Evolutionary conservation across 2,329 filamentous ascomycete species (phyloP), one percentile per base, ranked within the genome.

Genomic region (Sporothrix mexicana): DNA sequence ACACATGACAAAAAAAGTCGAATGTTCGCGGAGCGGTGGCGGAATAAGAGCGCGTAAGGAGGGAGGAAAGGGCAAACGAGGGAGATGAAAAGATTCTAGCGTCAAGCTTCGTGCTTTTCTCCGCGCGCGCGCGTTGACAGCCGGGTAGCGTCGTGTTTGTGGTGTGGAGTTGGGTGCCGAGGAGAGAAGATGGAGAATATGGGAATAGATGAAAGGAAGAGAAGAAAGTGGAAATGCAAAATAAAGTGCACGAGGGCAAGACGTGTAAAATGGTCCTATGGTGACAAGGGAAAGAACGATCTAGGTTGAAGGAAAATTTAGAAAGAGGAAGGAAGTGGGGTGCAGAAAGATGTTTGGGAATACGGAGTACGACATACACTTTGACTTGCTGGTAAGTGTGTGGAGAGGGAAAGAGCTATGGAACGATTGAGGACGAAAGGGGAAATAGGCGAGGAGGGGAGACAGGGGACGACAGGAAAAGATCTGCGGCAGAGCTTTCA

Each of bases 61-160:
- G 20, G 45, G 47, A 69, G 25, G 55, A 13, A 25, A 67, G 59
- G 41, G 59, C 23, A 43, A 62, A 36, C 55, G 55, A 62, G 59
- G 62, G 62, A 66, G 41, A 49, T 49, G 41, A 49, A 30, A 13
- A 20, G 41, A 17, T 49, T 47, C 66, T 68, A 68, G 66, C 47
- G 66, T 25, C 66, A 53, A 68, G 47, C 25, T 53, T 68, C 66
- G 66, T 36, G 66, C 47, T 30, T 45, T 57, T 69, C 47, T 66
- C 62, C 43, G 62, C 43, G 62, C 59, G 59, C 59, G 4, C 43
- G 43, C 45, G 41, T 30, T 66, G 62, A 9, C 15, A 20, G 62
- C 45, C 20, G 43, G 12, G 43, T 49, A 30, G 23, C 20, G 47
- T 49, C 23, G 41, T 30, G 62, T 49, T 36, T 15, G 62, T 23